Evolutionary conservation across 148 eudicot genomes (phyloP).

Genomic region (Salicornia ramosissima): DNA sequence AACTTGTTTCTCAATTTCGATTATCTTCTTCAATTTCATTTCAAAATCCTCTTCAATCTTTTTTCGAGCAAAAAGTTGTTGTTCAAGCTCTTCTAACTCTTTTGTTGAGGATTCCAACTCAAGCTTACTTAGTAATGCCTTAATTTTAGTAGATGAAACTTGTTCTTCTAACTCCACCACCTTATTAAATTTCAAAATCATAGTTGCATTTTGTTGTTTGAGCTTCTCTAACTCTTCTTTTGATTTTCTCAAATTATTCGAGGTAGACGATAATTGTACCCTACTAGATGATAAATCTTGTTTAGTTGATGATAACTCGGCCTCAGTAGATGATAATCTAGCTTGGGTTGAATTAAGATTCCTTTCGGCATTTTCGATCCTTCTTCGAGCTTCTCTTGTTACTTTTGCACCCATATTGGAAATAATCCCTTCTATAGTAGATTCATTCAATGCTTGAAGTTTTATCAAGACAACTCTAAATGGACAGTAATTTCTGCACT

Average conservation of each 20-base stretch:
- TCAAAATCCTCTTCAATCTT: constrained; percentile 6
- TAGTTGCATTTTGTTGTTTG: not conserved
- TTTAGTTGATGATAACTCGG: not conserved
- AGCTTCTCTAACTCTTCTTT: not conserved
- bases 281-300: not conserved
- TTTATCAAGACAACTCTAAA: too few relatives aligned
- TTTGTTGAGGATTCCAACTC: constrained; percentile 7
- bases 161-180: constrained; percentile 9
- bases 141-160: constrained; percentile 3
- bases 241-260: not conserved
- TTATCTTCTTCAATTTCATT: constrained; percentile 4
- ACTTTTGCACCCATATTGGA: not conserved
- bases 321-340: constrained; percentile 2
- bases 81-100: not conserved
- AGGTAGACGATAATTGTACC: not conserved
- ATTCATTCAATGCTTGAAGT: too few relatives aligned
- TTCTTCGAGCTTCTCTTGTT: not conserved
- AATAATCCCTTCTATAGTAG: too few relatives aligned
- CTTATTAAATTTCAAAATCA: not conserved
- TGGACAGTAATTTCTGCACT: too few relatives aligned
- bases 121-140: constrained; percentile 8
- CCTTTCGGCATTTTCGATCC: not conserved
- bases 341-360: constrained; percentile 4
- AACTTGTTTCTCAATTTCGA: constrained; percentile 11
- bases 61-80: not conserved